Evolutionary conservation across 306 rosid genomes (phyloP).

Genomic region (Glycine latifolia): DNA sequence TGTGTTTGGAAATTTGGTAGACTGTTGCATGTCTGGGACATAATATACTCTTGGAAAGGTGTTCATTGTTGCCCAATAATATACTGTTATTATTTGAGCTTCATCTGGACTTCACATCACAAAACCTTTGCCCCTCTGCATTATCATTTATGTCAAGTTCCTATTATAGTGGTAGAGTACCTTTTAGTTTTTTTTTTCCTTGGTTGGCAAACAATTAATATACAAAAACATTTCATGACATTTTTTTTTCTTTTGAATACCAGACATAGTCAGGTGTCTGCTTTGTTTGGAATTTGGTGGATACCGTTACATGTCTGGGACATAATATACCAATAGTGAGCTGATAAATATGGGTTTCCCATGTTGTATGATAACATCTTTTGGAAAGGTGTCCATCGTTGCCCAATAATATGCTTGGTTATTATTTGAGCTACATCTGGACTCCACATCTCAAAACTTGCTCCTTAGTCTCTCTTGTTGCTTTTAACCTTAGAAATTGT

Average conservation of each 20-base stretch:
- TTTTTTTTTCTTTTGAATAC: not conserved
- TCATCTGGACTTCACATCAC: constrained; percentile 59
- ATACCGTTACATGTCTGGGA: constrained; percentile 50
- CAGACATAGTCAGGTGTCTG: constrained; percentile 51
- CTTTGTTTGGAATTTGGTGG: not conserved
- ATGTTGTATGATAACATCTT: constrained; percentile 42
- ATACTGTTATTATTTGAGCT: constrained; percentile 57
- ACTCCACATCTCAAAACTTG: constrained; percentile 34
- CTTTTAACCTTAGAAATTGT: not conserved
- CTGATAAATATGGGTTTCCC: constrained; percentile 46
- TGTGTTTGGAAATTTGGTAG: not conserved
- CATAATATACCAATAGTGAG: constrained; percentile 26
- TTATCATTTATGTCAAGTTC: too few species aligned
- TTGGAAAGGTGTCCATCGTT: constrained; percentile 56
- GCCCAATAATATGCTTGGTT: constrained; percentile 52
- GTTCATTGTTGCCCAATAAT: constrained; percentile 60
- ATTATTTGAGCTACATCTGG: constrained; percentile 70
- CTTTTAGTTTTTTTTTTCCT: not conserved
- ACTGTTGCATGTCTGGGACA: constrained; percentile 52
- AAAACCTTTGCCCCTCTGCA: too few species aligned
- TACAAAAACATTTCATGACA: not conserved
- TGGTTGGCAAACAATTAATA: not conserved
- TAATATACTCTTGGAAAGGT: constrained; percentile 52
- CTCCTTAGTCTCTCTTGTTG: too few species aligned
- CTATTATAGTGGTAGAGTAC: too few species aligned